Base-by-base conservation (phyloP, 2,329 filamentous ascomycete species). In the Xylariaceae sp. region DNA sequence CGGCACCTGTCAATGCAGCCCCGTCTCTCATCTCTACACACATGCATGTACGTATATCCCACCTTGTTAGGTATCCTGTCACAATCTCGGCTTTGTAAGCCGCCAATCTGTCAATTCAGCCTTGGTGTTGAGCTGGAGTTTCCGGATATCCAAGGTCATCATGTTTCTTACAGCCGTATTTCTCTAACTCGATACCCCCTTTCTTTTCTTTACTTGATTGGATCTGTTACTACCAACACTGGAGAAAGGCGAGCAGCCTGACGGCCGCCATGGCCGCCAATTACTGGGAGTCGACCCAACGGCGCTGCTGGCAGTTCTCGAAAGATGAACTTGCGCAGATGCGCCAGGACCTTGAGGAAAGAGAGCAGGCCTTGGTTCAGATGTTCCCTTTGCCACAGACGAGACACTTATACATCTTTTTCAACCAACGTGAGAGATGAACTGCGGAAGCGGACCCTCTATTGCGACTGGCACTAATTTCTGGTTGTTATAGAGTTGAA, bases 241-340 rank as follows among this genome's bases (percentile, higher is more conserved):
- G 43, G 29, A 54, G 40, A 42, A 54, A n/a, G 21, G 12, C 44
- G 19, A n/a, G 6, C n/a, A 16, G 29, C 37, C 23, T n/a, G 19
- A 55, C 23, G 52, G 43, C 42, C 20, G 42, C 42, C 50, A 97
- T 97, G 93, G 91, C 93, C 32, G 90, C 93, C 71, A 97, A 93
- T 75, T 99, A 93, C 78, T 99, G 93, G 93, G 89, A 91, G 62
- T 98, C 95, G 52, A 95, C 91, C 21, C 95, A 99, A 76, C 85
- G 89, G 65, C 89, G 87, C 65, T 85, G 90, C 77, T 99, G 95
- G 95, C 89, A 91, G 54, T 96, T 96, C 74, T 88, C 90, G 45
- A 89, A 91, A 69, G 87, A 91, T 60, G 86, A 93, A 71, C 82
- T 99, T 50, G 84, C 85, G 14, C 81, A 88, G 50, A 85, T 90